Base-by-base conservation (phyloP, 129 eudicot species). In the Centrapalus pauciflorus region DNA sequence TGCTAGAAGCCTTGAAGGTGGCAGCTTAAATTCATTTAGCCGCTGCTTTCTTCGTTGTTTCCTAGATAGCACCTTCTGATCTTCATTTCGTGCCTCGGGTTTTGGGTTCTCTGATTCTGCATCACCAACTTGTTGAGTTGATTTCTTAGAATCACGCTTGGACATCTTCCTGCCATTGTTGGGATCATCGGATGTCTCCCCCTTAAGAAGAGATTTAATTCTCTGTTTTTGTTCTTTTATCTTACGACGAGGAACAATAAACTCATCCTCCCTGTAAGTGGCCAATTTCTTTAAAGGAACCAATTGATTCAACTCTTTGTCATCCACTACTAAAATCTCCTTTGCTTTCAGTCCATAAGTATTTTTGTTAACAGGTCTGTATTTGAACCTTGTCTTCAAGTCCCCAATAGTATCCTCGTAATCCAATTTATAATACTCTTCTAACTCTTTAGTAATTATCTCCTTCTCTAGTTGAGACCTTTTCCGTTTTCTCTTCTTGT, bases 341-440 rank as follows among this genome's bases (percentile, higher is more conserved):
- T 50, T 72, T 0, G 92, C 33, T 45, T 41, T 84, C 34, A 93
- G 59, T 33, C 95, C 96, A 38, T 70, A 93, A 29, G 67, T 70
- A 46, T 77, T 79, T 52, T 89, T 59, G 32, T 77, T 71, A 12
- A 93, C 98, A 32, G 86, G 76, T 61, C 69, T 81, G 84, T 91
- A 91, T 80, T 68, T 91, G 43, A 91, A 91, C 60, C 96, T 75
- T 2, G 98, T 91, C 64, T 80, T 93, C 72, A 86, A 69, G 38
- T 85, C 95, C 7, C 92, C 98, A 56, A 93, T 78, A 5, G 83
- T 78, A 77, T 74, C 98, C 67, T 93, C 98, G 74, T 84, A 88
- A 19, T 93, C 98, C 69, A 88, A 33, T 70, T 91, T 81, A 67
- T 87, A 83, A 8, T 81, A 80, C 81, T 87, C 98, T 26, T 91